Evolutionary conservation across 176 grass and related monocot genomes (phyloP).

Genomic region (Thinopyrum elongatum): DNA sequence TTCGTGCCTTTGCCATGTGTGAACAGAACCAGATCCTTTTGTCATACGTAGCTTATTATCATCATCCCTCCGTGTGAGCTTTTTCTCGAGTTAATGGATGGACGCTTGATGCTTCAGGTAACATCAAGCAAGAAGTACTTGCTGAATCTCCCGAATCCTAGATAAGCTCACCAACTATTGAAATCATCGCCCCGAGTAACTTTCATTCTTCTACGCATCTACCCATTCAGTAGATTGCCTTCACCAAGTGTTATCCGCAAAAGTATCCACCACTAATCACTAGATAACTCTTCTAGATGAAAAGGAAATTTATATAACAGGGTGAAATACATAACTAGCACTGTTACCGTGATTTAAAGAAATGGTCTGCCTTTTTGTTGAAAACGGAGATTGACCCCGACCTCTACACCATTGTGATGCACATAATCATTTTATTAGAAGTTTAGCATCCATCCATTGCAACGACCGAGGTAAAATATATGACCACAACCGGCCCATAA

Average conservation of each 20-base stretch:
- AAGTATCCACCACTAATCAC: background rate
- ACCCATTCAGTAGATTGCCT: background rate
- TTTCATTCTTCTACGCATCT: background rate
- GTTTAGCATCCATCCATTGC: background rate
- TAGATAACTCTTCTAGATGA: conserved; percentile 8
- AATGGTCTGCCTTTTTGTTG: no score
- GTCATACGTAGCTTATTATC: background rate
- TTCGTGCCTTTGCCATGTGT: background rate
- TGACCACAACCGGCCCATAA: background rate
- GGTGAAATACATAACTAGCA: background rate
- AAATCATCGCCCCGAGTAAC: background rate
- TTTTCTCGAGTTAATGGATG: background rate
- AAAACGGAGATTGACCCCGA: background rate
- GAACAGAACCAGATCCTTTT: conserved; percentile 26
- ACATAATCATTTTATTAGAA: background rate
- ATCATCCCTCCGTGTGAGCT: conserved; percentile 8
- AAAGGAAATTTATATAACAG: background rate
- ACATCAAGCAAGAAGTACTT: background rate
- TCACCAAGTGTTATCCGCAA: background rate
- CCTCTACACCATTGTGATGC: background rate
- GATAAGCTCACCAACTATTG: conserved; percentile 6
- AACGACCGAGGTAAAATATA: background rate
- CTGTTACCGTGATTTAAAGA: background rate
- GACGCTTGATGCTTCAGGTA: background rate
- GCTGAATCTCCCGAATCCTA: background rate